A percentile compares a stretch with the other conserved stretches of the same genome.
Evolutionary conservation across 768 basidiomycete genomes (phyloP).

Genomic region (Lactarius psammicola): DNA sequence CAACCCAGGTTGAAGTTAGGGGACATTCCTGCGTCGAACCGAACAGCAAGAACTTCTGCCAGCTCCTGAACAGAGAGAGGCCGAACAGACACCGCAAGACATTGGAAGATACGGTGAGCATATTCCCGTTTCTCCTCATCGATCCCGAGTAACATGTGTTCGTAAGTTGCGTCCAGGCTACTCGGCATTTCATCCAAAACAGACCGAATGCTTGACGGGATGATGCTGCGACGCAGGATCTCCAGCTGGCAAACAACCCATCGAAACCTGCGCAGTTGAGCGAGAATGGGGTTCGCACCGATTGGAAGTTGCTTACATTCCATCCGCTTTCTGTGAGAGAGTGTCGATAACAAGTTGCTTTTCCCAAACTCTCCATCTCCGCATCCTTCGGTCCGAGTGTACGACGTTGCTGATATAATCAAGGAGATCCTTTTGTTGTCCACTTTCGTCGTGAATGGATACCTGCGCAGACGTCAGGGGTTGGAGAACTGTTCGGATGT

Average conservation of each 20-base stretch:
- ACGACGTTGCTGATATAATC: constrained; percentile 8
- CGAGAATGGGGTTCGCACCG: not conserved
- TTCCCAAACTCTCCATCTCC: constrained; percentile 10
- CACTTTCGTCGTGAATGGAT: constrained; percentile 6
- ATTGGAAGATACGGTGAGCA: constrained; percentile 19
- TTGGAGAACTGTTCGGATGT: not conserved
- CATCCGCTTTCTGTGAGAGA: constrained; percentile 11
- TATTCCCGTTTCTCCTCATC: constrained; percentile 4
- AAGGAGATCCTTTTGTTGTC: constrained; percentile 3
- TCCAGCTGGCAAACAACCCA: constrained; percentile 18
- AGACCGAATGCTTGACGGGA: constrained; percentile 5
- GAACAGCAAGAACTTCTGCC: constrained; percentile 12
- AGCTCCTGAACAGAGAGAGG: constrained; percentile 12
- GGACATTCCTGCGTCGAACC: not conserved
- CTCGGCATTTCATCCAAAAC: constrained; percentile 4
- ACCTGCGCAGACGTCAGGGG: not conserved
- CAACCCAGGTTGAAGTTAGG: not conserved
- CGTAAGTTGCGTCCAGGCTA: constrained; percentile 17
- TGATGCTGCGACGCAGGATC: not conserved
- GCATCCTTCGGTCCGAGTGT: constrained; percentile 1
- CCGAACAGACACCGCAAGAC: constrained; percentile 4
- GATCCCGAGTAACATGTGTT: not conserved
- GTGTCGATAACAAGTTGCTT: not conserved
- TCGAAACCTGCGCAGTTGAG: constrained; percentile 5
- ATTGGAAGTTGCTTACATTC: constrained; percentile 3